A percentile compares a stretch with the other conserved stretches of the same genome.
phyloP scores from a whole-genome alignment of 139 green algal genomes.

The Mychonastes homosphaera region DNA sequence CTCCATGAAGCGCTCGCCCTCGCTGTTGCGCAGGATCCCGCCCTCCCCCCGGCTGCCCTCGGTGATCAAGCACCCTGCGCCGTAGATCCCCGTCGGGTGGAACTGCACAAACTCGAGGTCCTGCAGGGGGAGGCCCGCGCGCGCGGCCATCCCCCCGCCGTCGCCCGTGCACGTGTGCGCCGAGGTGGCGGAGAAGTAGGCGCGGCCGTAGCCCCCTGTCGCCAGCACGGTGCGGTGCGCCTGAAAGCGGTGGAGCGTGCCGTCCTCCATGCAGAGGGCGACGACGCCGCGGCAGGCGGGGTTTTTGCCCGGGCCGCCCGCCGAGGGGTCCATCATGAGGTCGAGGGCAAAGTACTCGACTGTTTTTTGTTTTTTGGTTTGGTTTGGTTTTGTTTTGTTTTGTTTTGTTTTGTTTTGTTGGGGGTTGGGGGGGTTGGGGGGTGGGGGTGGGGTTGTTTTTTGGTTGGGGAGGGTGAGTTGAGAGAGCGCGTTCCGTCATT shows the following conservation, averaged over 20 bases:
- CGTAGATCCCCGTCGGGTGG: conserved; percentile 98
- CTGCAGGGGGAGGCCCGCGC: conserved; percentile 88
- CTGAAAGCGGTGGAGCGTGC: conserved; percentile 90
- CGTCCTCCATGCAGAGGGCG: conserved; percentile 98
- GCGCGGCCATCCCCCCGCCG: conserved; percentile 86
- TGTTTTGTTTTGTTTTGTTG: no score
- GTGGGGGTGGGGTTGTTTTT: no score
- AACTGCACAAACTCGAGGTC: conserved; percentile 95
- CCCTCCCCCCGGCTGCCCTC: conserved; percentile 92
- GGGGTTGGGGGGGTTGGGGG: no score
- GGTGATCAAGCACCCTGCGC: conserved; percentile 97
- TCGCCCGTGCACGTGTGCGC: conserved; percentile 99
- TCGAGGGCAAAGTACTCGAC: conserved; percentile 99
- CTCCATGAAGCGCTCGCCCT: conserved; percentile 99
- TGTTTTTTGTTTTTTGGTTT: no score
- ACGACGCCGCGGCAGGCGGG: conserved; percentile 67
- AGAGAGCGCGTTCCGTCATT: background rate
- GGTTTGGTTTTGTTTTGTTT: no score
- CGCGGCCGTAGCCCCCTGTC: conserved; percentile 92
- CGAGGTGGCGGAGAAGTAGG: conserved; percentile 93
- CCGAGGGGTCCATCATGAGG: conserved; percentile 89
- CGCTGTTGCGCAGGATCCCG: conserved; percentile 90
- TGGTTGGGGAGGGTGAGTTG: no score
- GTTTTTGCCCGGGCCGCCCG: no score
- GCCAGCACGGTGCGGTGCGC: conserved; percentile 88